Base-by-base conservation (phyloP, 345 rosid species). In the Murraya koenigii region DNA sequence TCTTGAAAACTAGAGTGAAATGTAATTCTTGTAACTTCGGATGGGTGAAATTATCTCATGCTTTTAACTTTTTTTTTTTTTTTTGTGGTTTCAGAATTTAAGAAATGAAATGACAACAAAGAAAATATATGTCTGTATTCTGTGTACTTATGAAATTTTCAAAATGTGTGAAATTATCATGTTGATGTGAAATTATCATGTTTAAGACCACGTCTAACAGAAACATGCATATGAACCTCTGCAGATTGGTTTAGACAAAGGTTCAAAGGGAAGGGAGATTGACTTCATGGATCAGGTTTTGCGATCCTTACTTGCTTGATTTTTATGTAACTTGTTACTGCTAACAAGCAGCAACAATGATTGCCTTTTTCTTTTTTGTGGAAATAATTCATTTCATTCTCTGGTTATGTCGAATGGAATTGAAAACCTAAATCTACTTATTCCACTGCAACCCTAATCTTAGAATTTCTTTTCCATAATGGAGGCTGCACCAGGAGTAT, bases 161-260 rank as follows among this genome's bases (percentile, higher is more conserved):
- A 17, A 49, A 52, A 70, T 49, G 38, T 69, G 23, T 52, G 61
- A 26, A 71, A 71, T 71, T 32, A 55, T 54, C 62, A 32, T 19
- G 74, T 28, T 70, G n/a, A n/a, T 69, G 23, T 52, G 61, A 26
- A 71, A 71, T 71, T 32, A 55, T 54, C 62, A 32, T 19, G 74
- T 28, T 70, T 44, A 9, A 35, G 69, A 28, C 60, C 6, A 25
- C 23, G 15, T 33, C 63, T 67, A 39, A 49, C 26, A 10, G 28
- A 58, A 30, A 47, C 8, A 1, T 69, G 66, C 67, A 23, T 33
- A 1, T 66, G 70, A 30, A 66, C 8, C 5, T 61, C 36, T 66
- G 64, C 87, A 92, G 97, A 90, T 94, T 87, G 98, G 99, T 74
- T 82, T 94, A 77, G 98, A 96, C 84, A 96, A 92, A 86, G 98